phyloP scores from a whole-genome alignment of 169 alveolate species.

The Theileria orientalis region DNA sequence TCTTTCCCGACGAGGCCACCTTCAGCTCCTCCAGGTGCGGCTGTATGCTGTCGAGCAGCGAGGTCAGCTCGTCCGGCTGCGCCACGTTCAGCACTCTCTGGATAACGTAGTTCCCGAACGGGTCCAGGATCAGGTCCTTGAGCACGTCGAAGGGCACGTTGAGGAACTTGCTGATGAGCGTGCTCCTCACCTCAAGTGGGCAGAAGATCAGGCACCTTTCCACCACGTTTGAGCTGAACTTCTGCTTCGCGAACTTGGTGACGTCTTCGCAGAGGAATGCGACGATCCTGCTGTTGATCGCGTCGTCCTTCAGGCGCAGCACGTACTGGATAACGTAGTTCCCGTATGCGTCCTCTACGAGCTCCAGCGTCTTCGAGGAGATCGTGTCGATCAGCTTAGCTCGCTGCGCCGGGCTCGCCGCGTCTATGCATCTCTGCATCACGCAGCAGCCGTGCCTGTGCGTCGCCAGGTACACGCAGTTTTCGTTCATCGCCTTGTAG shows the following conservation, averaged over 20 bases:
- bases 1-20: constrained; percentile 70
- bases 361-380: constrained; percentile 74
- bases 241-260: constrained; percentile 84
- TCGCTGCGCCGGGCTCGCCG: constrained; percentile 76
- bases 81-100: constrained; percentile 77
- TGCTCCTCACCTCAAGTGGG: constrained; percentile 58
- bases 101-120: constrained; percentile 82
- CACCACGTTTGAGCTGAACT: constrained; percentile 91
- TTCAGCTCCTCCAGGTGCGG: constrained; percentile 75
- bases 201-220: constrained; percentile 81
- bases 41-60: constrained; percentile 67
- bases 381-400: constrained; percentile 73
- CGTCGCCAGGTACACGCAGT: constrained; percentile 82
- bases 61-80: constrained; percentile 65
- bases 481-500: constrained; percentile 72
- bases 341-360: constrained; percentile 92
- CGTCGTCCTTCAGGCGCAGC: constrained; percentile 72
- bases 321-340: constrained; percentile 92
- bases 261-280: constrained; percentile 76
- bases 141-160: constrained; percentile 68
- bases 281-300: constrained; percentile 72
- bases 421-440: constrained; percentile 90
- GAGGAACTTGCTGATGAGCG: constrained; percentile 64
- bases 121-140: constrained; percentile 73
- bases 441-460: constrained; percentile 95